A percentile compares a stretch with the other conserved stretches of the same genome.
Evolutionary conservation across 1,284 basidiomycete genomes (phyloP).

Genomic region (Pseudozyma thailandica): DNA sequence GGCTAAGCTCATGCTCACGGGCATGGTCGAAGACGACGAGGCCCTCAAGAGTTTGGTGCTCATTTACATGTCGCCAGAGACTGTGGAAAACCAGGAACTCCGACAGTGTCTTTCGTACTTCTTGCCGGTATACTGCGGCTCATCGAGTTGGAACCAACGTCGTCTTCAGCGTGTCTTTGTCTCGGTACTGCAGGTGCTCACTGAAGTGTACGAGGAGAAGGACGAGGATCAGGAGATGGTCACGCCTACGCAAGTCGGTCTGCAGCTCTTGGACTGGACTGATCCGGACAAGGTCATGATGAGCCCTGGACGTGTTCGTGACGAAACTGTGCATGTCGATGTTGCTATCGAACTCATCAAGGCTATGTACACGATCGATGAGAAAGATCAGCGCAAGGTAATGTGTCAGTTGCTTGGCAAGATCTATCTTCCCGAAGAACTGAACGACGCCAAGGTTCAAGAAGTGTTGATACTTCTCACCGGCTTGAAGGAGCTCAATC

Average conservation of each 20-base stretch:
- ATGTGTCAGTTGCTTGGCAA: conserved; percentile 83
- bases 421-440: conserved; percentile 77
- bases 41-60: conserved; percentile 81
- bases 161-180: conserved; percentile 83
- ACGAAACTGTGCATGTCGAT: conserved; percentile 78
- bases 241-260: conserved; percentile 80
- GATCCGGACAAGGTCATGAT: conserved; percentile 84
- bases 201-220: conserved; percentile 77
- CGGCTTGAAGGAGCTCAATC: conserved; percentile 46
- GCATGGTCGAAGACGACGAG: conserved; percentile 70
- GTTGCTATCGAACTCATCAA: conserved; percentile 80
- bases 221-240: conserved; percentile 84
- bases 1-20: conserved; percentile 87
- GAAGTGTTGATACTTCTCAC: conserved; percentile 41
- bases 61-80: conserved; percentile 88
- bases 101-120: conserved; percentile 95
- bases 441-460: conserved; percentile 71
- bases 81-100: conserved; percentile 83
- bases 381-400: conserved; percentile 79
- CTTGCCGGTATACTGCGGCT: conserved; percentile 92
- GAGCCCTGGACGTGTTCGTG: conserved; percentile 69
- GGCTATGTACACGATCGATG: conserved; percentile 72
- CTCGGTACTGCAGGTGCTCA: conserved; percentile 78
- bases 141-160: conserved; percentile 81
- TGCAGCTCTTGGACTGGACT: conserved; percentile 91